These are phyloP conservation scores for Colletotrichum cereale DNA, from an alignment of 2,329 filamentous ascomycete genomes.

Conservation along the genomic window DNA sequence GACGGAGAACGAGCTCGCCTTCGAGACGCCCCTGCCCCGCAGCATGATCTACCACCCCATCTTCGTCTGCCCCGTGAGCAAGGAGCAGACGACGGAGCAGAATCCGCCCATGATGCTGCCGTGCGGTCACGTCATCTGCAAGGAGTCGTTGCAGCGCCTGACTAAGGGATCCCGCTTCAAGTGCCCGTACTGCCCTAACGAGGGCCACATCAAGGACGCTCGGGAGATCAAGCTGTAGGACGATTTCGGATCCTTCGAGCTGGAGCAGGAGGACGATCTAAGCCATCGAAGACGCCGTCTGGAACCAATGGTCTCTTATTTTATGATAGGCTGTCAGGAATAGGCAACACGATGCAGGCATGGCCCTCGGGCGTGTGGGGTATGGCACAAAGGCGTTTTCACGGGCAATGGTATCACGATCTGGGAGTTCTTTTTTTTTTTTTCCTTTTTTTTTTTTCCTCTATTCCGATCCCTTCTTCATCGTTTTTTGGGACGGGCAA, in stretches of 20 bases:
- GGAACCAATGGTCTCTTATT: constrained; percentile 11
- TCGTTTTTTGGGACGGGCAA: neutral
- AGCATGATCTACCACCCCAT: constrained; percentile 89
- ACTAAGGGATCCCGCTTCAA: constrained; percentile 88
- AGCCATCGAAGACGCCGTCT: neutral
- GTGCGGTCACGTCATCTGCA: constrained; percentile 93
- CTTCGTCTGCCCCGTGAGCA: constrained; percentile 97
- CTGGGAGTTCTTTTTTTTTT: neutral
- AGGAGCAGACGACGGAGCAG: constrained; percentile 91
- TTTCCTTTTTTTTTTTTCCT: neutral
- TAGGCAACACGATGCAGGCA: neutral
- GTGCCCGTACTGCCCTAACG: constrained; percentile 93
- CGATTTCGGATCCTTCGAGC: constrained; percentile 16
- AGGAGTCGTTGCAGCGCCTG: constrained; percentile 83
- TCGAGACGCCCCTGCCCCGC: constrained; percentile 72
- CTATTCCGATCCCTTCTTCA: neutral
- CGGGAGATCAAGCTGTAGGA: constrained; percentile 74
- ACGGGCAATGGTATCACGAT: neutral
- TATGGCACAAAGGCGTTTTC: constrained; percentile 2
- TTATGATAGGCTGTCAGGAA: neutral
- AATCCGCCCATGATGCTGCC: constrained; percentile 98
- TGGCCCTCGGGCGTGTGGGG: neutral
- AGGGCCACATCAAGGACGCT: constrained; percentile 83
- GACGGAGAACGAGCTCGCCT: constrained; percentile 88
- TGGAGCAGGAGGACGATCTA: neutral